These are phyloP conservation scores for Phaeomoniella chlamydospora DNA, from an alignment of 2,329 filamentous ascomycete genomes.

Conservation along the genomic window DNA sequence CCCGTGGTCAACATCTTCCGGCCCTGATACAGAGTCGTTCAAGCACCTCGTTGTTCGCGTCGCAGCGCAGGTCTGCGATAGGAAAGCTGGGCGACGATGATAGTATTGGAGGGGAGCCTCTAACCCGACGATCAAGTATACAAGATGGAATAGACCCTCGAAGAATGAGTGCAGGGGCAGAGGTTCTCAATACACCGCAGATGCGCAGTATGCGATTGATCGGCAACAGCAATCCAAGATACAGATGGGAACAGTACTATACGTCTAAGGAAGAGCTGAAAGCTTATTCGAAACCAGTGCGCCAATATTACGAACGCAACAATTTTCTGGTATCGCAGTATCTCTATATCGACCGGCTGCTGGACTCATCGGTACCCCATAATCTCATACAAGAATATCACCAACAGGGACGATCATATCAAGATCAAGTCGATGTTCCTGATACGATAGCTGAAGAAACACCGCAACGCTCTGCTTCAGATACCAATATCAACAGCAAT, in stretches of 20 bases:
- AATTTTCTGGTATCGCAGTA: constrained; percentile 87
- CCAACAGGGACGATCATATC: constrained; percentile 40
- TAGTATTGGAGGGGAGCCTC: neutral
- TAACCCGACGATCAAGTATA: neutral
- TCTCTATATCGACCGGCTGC: constrained; percentile 76
- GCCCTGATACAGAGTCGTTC: constrained; percentile 14
- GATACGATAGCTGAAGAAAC: constrained; percentile 62
- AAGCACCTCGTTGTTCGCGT: constrained; percentile 7
- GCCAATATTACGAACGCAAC: constrained; percentile 75
- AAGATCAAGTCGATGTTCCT: constrained; percentile 39
- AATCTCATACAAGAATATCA: constrained; percentile 84
- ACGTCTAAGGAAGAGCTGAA: constrained; percentile 63
- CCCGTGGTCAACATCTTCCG: constrained; percentile 22
- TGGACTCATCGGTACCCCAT: constrained; percentile 87
- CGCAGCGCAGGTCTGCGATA: neutral
- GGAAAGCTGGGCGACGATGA: neutral
- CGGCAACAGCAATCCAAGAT: constrained; percentile 73
- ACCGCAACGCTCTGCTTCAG: constrained; percentile 13
- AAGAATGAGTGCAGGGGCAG: constrained; percentile 9
- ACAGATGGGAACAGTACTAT: constrained; percentile 77
- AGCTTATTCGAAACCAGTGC: constrained; percentile 56
- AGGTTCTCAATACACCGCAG: constrained; percentile 13
- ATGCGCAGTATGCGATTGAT: constrained; percentile 62
- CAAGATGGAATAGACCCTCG: constrained; percentile 5
- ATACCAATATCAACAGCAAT: constrained; percentile 11